These are phyloP conservation scores for Stemphylium vesicarium DNA, from an alignment of 2,329 filamentous ascomycete genomes.

Conservation along the genomic window DNA sequence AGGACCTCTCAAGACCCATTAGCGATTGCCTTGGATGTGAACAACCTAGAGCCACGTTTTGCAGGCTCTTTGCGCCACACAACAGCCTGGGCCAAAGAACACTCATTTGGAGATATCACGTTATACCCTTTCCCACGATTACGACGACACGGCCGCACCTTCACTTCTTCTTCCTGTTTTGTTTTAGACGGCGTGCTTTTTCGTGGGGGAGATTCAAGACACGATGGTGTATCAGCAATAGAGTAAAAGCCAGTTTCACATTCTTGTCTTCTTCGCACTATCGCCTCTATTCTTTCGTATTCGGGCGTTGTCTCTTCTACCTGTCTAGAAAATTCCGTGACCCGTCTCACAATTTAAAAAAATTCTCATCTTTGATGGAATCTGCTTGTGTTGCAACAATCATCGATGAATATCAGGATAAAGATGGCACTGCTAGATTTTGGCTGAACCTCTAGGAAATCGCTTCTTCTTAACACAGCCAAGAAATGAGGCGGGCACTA, in stretches of 20 bases:
- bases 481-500: background rate
- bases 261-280: background rate
- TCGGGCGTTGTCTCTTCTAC: no score
- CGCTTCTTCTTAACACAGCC: no score
- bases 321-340: no score
- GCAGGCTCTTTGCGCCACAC: background rate
- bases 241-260: background rate
- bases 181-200: background rate
- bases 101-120: background rate
- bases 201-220: background rate
- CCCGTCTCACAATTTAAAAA: no score
- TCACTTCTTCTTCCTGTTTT: background rate
- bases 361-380: no score
- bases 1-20: background rate
- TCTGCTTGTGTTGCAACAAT: no score
- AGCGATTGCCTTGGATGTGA: background rate
- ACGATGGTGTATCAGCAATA: background rate
- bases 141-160: slow-evolving; percentile 6
- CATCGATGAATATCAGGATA: no score
- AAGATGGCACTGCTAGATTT: no score
- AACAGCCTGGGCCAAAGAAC: background rate
- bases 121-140: slow-evolving; percentile 8
- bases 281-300: no score
- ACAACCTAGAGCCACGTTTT: background rate
- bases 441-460: no score